Evolutionary conservation across 2,329 filamentous ascomycete genomes (phyloP), one percentile per base, ranked within the genome.

Genomic region (Escovopsis weberi): DNA sequence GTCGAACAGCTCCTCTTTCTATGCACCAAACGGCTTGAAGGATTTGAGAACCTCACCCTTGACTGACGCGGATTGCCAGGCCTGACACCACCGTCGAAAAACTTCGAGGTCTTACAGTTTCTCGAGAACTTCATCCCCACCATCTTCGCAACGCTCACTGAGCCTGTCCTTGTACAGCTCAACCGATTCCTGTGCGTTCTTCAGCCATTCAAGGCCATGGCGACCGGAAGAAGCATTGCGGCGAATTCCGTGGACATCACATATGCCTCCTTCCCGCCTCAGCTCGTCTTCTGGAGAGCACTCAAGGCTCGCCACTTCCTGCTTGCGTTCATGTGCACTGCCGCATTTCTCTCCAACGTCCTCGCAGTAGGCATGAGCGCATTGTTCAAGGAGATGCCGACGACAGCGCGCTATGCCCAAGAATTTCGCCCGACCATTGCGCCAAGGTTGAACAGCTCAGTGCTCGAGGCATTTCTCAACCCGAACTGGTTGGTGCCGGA

Each of bases 201-300:
- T 0, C 68, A 75, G 28, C 75, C 75, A 0, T 69, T 75, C 15
- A 61, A 70, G 2, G 64, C 72, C 12, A 55, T 80, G 0, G 60
- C 62, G 18, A 45, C 49, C 5, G 66, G 70, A 0, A 51, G 48
- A 2, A 57, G 62, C 0, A 39, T 45, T 1, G 47, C 62, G 0
- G 60, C 62, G 0, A 53, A 59, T 0, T 64, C 70, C 0, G 45
- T 73, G 0, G 52, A 70, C 4, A 54, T 62, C 0, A 60, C 56
- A 10, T 80, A 79, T 42, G 69, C 64, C 0, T 71, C 74, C 0
- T 45, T 78, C 0, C 75, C 76, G 0, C 74, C 75, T 0, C 72
- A 75, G 23, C 53, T 80, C 0, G 59, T 63, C 0, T 6, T 74
- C 0, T 64, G 62, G 49, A 60, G 67, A 33, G 73, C 75, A 0